phyloP scores from a whole-genome alignment of 768 basidiomycete genomes.

The Macrolepiota dolichaula region DNA sequence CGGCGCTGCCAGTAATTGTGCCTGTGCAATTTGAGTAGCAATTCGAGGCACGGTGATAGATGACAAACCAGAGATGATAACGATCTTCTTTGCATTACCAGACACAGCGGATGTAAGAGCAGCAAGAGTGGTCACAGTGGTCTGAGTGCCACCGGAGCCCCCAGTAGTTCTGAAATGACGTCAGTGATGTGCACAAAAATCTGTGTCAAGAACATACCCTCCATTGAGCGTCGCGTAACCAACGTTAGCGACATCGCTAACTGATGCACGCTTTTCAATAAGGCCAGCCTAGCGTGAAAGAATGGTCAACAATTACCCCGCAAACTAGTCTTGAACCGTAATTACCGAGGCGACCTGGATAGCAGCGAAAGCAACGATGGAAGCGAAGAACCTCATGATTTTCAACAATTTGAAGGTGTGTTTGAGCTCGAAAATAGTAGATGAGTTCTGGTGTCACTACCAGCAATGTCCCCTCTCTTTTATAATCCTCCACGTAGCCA shows the following conservation, averaged over 20 bases:
- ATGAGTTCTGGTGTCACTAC: conserved; percentile 1
- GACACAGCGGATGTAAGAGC: conserved; percentile 38
- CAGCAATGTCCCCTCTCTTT: neutral
- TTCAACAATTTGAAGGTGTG: neutral
- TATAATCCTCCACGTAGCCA: conserved; percentile 2
- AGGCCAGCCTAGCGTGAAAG: neutral
- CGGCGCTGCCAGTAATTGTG: conserved; percentile 39
- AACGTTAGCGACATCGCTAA: conserved; percentile 32
- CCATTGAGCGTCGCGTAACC: conserved; percentile 38
- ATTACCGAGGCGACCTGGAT: conserved; percentile 27
- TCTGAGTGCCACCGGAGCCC: conserved; percentile 39
- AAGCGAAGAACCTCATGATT: conserved; percentile 32
- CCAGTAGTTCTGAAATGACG: conserved; percentile 33
- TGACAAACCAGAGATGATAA: conserved; percentile 36
- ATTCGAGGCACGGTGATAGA: neutral
- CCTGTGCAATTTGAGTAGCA: conserved; percentile 20
- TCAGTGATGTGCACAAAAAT: neutral
- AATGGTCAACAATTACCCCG: neutral
- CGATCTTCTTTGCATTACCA: conserved; percentile 38
- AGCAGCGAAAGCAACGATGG: conserved; percentile 27
- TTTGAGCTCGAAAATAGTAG: neutral
- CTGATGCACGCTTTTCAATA: conserved; percentile 30
- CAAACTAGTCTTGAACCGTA: neutral
- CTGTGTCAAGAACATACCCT: conserved; percentile 23
- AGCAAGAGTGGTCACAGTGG: conserved; percentile 39